Percentiles rank a stretch among this genome's conserved stretches.
Conservation (phyloP, 2,329 filamentous ascomycete genomes). For the Aspergillus brasiliensis region DNA sequence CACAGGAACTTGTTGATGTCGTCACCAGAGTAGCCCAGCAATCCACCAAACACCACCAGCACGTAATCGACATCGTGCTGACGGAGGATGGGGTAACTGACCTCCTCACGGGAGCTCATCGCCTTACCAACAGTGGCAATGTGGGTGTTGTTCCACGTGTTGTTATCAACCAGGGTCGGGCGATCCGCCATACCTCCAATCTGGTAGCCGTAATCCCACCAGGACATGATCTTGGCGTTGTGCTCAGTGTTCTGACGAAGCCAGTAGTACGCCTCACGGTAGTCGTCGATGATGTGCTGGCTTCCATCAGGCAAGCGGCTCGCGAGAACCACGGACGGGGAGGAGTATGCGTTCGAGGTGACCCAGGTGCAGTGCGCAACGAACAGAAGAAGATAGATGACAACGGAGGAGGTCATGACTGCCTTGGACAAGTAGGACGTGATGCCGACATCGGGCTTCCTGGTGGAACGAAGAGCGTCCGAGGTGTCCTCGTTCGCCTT, state of each 20-base stretch:
- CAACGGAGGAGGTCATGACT: slow-evolving; percentile 71
- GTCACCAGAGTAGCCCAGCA: slow-evolving; percentile 95
- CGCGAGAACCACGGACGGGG: slow-evolving; percentile 92
- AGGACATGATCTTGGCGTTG: slow-evolving; percentile 98
- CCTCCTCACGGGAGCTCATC: slow-evolving; percentile 96
- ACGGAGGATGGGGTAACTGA: slow-evolving; percentile 97
- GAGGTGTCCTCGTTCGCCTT: slow-evolving; percentile 44
- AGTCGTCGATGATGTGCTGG: slow-evolving; percentile 98
- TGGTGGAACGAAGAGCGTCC: slow-evolving; percentile 65
- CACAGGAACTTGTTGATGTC: slow-evolving; percentile 99
- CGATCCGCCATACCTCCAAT: slow-evolving; percentile 99
- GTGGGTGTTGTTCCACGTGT: slow-evolving; percentile 99
- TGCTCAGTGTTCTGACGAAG: slow-evolving; percentile 93
- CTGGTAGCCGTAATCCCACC: slow-evolving; percentile 99
- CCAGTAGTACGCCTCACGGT: slow-evolving; percentile 99
- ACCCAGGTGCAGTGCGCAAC: slow-evolving; percentile 99
- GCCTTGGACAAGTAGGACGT: slow-evolving; percentile 79
- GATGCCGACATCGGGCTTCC: slow-evolving; percentile 76
- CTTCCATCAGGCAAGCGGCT: slow-evolving; percentile 90
- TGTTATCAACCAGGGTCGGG: slow-evolving; percentile 97
- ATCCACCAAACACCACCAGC: slow-evolving; percentile 92
- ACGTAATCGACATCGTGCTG: slow-evolving; percentile 99
- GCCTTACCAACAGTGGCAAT: slow-evolving; percentile 99
- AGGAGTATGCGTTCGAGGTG: slow-evolving; percentile 98
- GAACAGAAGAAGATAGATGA: slow-evolving; percentile 84